Percentiles rank a stretch among this genome's conserved stretches.
phyloP scores from a whole-genome alignment of 148 eudicot genomes.

The Camellia lanceoleosa region DNA sequence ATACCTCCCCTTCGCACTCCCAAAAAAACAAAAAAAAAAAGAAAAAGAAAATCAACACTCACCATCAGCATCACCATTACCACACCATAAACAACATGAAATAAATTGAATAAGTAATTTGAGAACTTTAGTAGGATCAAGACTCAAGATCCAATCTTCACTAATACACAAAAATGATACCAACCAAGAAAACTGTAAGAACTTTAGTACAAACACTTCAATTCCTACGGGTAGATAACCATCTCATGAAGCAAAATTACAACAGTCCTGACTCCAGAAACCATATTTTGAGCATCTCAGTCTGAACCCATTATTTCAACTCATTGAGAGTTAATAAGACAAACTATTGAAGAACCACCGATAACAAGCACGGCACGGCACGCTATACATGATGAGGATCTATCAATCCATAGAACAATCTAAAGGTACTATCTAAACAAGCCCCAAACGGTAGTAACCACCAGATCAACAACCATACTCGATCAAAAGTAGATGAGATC shows the following conservation, averaged over 20 bases:
- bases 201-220: neutral
- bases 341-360: neutral
- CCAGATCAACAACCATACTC: neutral
- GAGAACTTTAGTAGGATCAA: neutral
- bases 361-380: neutral
- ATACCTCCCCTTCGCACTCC: too few relatives aligned
- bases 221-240: neutral
- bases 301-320: neutral
- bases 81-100: too few relatives aligned
- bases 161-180: neutral
- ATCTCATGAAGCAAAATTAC: neutral
- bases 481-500: conserved; percentile 3
- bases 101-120: too few relatives aligned
- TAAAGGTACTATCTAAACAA: neutral
- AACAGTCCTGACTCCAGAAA: neutral
- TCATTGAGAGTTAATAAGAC: neutral
- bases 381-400: neutral
- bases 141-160: neutral
- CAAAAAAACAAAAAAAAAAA: too few relatives aligned
- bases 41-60: too few relatives aligned
- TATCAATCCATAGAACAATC: neutral
- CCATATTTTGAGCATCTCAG: neutral
- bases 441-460: neutral
- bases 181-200: neutral
- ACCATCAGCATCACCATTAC: too few relatives aligned